Evolutionary conservation across 2,329 filamentous ascomycete species (phyloP), one percentile per base, ranked within the genome.

Genomic region (Penicillium fuscoglaucum): DNA sequence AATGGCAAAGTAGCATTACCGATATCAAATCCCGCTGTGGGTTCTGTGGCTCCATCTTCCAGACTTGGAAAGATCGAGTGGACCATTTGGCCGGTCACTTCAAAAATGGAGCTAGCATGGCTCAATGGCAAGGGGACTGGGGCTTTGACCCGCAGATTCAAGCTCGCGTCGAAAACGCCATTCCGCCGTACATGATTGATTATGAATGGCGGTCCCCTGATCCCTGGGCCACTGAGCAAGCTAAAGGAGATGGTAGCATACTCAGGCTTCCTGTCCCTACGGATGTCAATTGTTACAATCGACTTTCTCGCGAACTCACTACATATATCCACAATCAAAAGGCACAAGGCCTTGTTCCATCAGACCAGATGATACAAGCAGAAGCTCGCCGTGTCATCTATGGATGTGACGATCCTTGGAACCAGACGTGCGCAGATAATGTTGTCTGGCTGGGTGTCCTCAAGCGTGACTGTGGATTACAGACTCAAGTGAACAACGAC

Each of bases 1-100:
- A 74, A 39, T 87, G 84, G 84, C 84, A 83, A 67, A 81, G 81
- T 29, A 79, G 80, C 50, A 81, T 80, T 4, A 79, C 79, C 17
- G 79, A 81, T 51, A 80, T 87, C 65, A 83, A 80, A 56, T 79
- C 77, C 19, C 73, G 77, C 6, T 80, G 78, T 61, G 78, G 78
- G 2, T 78, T 80, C 60, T 80, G 78, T 60, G 68, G 66, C 17
- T 65, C 71, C n/a, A 63, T 65, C 1, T 73, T 79, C 50, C 71
- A 68, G 8, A 78, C 76, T 1, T 80, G 78, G 78, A 77, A 78
- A 64, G 74, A 76, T 17, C 75, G 75, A 24, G 71, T 74, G n/a
- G 74, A 77, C 44, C 75, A 77, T 52, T 65, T 77, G 31, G 74
- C 75, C 7, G 64, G 63, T n/a, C 75, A 77, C 61, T 77, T 76